Conservation (phyloP, 768 basidiomycete genomes). For the Leccinum variicolor region DNA sequence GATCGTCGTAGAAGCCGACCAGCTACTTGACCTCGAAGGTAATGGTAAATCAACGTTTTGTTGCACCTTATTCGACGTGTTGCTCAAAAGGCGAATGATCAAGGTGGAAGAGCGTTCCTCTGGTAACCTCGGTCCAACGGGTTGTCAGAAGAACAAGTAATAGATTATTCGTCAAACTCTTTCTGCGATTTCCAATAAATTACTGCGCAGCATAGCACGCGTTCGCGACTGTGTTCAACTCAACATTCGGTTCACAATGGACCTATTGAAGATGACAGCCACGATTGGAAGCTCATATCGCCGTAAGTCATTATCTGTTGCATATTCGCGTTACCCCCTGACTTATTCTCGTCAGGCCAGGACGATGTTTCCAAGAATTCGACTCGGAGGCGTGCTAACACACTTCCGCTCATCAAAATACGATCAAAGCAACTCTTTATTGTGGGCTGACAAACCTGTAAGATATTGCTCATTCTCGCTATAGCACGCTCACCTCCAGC, state of each 20-base stretch:
- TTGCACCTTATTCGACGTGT: too few relatives aligned
- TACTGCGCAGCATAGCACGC: background rate
- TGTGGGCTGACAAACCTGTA: slow-evolving; percentile 1
- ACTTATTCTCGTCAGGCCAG: background rate
- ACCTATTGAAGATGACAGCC: background rate
- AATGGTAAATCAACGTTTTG: background rate
- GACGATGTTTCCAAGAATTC: slow-evolving; percentile 3
- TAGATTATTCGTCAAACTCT: too few relatives aligned
- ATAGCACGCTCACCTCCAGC: background rate
- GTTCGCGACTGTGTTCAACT: background rate
- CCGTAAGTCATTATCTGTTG: background rate
- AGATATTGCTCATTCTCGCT: background rate
- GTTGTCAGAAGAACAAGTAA: too few relatives aligned
- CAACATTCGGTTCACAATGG: background rate
- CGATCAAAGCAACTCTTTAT: background rate
- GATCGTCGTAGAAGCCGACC: background rate
- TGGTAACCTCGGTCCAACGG: too few relatives aligned
- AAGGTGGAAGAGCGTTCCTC: too few relatives aligned
- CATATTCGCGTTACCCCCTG: too few relatives aligned
- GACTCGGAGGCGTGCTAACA: slow-evolving; percentile 7
- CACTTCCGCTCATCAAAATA: slow-evolving; percentile 23
- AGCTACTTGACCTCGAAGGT: background rate
- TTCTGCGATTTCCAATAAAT: background rate
- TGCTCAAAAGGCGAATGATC: too few relatives aligned
- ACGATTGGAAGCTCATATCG: background rate